Conservation (phyloP, 1,284 basidiomycete species). For the Microbotryum violaceum region DNA sequence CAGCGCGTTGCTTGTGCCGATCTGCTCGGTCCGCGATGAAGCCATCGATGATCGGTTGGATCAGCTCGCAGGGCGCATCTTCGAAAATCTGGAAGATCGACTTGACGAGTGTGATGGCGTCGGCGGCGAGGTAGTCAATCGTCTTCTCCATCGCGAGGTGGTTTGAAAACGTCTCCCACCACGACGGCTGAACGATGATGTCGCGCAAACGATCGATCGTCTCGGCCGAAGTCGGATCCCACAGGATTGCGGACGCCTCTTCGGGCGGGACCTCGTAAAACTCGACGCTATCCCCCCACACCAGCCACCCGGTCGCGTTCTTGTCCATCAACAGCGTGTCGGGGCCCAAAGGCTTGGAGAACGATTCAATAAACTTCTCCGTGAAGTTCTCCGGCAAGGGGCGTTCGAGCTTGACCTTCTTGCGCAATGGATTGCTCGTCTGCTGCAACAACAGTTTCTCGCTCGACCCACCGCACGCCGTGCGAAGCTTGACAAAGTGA, state of each 20-base stretch:
- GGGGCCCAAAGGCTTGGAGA: constrained; percentile 40
- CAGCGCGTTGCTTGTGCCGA: constrained; percentile 85
- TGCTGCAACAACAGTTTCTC: constrained; percentile 72
- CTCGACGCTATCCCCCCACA: constrained; percentile 66
- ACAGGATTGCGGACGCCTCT: constrained; percentile 51
- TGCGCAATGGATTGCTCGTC: constrained; percentile 65
- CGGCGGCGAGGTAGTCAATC: constrained; percentile 31
- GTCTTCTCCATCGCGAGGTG: constrained; percentile 37
- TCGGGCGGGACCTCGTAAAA: constrained; percentile 54
- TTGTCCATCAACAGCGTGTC: constrained; percentile 61
- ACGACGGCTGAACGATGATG: constrained; percentile 50
- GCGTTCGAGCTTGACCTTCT: constrained; percentile 48
- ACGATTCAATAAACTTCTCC: constrained; percentile 48
- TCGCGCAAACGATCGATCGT: constrained; percentile 56
- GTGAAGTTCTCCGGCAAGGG: constrained; percentile 49
- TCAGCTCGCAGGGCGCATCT: constrained; percentile 49
- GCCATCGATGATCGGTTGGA: constrained; percentile 54
- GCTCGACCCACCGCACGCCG: constrained; percentile 56
- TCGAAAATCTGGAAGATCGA: constrained; percentile 49
- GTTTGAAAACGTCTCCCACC: constrained; percentile 49
- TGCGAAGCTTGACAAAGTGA: constrained; percentile 74
- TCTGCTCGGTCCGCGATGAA: constrained; percentile 58
- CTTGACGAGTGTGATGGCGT: constrained; percentile 44
- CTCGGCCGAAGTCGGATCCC: constrained; percentile 58
- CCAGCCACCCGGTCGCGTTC: constrained; percentile 72